Evolutionary conservation across 805 yeast genomes (phyloP).

Genomic region (Lipomyces kockii): DNA sequence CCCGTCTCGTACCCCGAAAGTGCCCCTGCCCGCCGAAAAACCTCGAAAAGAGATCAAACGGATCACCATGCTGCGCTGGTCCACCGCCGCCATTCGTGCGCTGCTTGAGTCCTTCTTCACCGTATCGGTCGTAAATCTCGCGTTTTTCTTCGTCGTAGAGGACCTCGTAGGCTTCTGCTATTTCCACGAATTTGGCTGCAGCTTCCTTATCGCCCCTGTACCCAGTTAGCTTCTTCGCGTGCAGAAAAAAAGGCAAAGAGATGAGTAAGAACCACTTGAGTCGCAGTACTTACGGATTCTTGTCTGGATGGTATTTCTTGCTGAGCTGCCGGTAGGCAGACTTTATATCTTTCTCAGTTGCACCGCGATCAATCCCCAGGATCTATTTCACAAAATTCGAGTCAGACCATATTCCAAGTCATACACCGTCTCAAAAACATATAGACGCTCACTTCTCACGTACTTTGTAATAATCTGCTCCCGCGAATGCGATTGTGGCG

Average conservation of each 20-base stretch:
- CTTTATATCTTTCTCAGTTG: slow-evolving; percentile 80
- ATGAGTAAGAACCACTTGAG: neutral
- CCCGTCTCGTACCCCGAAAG: slow-evolving; percentile 54
- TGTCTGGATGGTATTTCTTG: slow-evolving; percentile 92
- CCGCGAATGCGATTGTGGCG: slow-evolving; percentile 25
- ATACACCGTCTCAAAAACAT: neutral
- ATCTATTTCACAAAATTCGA: slow-evolving; percentile 44
- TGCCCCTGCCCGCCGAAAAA: slow-evolving; percentile 57
- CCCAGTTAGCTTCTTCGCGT: neutral
- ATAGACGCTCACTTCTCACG: neutral
- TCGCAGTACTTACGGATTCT: slow-evolving; percentile 57
- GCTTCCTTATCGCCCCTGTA: slow-evolving; percentile 73
- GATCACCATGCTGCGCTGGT: slow-evolving; percentile 44
- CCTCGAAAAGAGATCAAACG: slow-evolving; percentile 66
- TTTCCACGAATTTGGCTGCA: slow-evolving; percentile 81
- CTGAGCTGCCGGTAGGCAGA: slow-evolving; percentile 81
- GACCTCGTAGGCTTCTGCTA: slow-evolving; percentile 92
- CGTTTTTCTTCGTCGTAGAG: slow-evolving; percentile 73
- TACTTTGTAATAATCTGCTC: slow-evolving; percentile 34
- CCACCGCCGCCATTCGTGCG: slow-evolving; percentile 47
- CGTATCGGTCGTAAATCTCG: slow-evolving; percentile 70
- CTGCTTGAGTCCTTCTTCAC: slow-evolving; percentile 71
- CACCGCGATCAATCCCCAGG: slow-evolving; percentile 69
- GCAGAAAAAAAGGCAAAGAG: neutral
- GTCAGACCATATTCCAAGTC: neutral